Evolutionary conservation across 179 eudicot species (phyloP).

Genomic region (Silene noctiflora): DNA sequence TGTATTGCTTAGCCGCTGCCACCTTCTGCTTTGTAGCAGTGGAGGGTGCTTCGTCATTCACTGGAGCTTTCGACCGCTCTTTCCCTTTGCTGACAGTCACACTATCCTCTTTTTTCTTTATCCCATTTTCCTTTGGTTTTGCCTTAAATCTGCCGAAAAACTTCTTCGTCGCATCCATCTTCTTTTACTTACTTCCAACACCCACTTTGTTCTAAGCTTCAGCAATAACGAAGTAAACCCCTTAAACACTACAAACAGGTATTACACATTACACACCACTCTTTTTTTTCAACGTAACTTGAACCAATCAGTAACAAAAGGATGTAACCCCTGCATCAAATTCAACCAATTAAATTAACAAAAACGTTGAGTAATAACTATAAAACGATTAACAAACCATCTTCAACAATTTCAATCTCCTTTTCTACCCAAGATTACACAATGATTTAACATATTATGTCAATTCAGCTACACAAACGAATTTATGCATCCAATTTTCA

Average conservation of each 20-base stretch:
- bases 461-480: neutral
- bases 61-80: conserved; percentile 52
- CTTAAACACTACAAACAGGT: neutral
- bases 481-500: neutral
- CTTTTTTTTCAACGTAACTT: conserved; percentile 16
- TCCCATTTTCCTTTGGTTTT: conserved; percentile 59
- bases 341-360: neutral
- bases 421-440: neutral
- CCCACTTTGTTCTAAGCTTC: conserved; percentile 6
- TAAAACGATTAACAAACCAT: neutral
- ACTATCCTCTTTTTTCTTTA: conserved; percentile 56
- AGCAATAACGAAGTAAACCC: neutral
- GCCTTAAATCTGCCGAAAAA: conserved; percentile 52
- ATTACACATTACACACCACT: neutral
- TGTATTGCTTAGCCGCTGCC: conserved; percentile 93
- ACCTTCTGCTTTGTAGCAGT: conserved; percentile 74
- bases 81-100: conserved; percentile 44
- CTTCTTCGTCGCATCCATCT: conserved; percentile 69
- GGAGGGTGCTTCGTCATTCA: conserved; percentile 63
- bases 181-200: conserved; percentile 8
- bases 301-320: conserved; percentile 11
- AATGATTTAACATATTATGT: neutral
- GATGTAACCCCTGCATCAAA: conserved; percentile 5
- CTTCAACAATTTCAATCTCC: neutral
- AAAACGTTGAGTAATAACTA: neutral